Conservation (phyloP, 139 green algal genomes). For the Trebouxia sp. region DNA sequence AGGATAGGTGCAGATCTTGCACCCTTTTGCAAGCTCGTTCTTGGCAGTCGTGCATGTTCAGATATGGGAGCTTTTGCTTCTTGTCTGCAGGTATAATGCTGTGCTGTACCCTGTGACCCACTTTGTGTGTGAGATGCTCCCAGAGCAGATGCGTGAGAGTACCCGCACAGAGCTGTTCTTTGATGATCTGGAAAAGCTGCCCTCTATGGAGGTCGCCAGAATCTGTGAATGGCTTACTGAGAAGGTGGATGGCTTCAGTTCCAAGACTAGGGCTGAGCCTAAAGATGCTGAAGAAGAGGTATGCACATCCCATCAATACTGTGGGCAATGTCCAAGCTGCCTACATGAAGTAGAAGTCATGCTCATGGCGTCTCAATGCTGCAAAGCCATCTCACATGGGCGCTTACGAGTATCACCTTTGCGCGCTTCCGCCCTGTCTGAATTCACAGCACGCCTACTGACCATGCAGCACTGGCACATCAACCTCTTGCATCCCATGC, state of each 20-base stretch:
- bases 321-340: too few species aligned
- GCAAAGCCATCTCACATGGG: too few species aligned
- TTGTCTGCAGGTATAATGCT: slow-evolving; percentile 5
- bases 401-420: too few species aligned
- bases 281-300: slow-evolving; percentile 65
- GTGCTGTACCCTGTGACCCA: slow-evolving; percentile 55
- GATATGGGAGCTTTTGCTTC: too few species aligned
- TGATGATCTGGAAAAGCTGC: slow-evolving; percentile 81
- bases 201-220: slow-evolving; percentile 55
- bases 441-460: too few species aligned
- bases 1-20: background rate
- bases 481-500: too few species aligned
- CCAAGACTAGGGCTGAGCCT: slow-evolving; percentile 67
- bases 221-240: slow-evolving; percentile 85
- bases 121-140: slow-evolving; percentile 71
- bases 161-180: slow-evolving; percentile 62
- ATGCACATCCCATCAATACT: too few species aligned
- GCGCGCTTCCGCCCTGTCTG: too few species aligned
- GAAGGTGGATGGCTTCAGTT: slow-evolving; percentile 77
- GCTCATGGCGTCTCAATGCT: too few species aligned
- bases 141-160: slow-evolving; percentile 54
- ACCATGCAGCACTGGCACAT: too few species aligned
- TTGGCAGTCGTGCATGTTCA: too few species aligned
- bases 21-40: background rate
- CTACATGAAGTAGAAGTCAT: too few species aligned